A percentile compares a stretch with the other conserved stretches of the same genome.
phyloP scores from a whole-genome alignment of 768 basidiomycete genomes.

The Xerocomellus intermedius region DNA sequence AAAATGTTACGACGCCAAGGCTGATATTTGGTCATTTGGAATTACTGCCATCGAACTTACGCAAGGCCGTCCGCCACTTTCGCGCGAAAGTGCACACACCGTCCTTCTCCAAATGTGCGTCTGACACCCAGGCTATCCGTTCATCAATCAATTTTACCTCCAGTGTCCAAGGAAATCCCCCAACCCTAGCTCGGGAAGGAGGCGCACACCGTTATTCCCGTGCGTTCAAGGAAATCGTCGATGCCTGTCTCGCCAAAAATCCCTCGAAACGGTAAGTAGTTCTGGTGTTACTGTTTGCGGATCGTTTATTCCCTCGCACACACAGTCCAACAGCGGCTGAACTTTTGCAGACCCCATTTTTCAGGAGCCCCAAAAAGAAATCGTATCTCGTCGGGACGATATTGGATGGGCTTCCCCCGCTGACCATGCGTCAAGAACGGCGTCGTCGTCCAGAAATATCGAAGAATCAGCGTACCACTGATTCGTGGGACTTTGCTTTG shows the following conservation, averaged over 20 bases:
- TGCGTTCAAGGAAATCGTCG: conserved; percentile 80
- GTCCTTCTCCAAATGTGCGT: conserved; percentile 74
- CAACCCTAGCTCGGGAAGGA: conserved; percentile 70
- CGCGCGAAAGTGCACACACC: conserved; percentile 67
- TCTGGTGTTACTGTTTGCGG: neutral
- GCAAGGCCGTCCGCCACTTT: conserved; percentile 84
- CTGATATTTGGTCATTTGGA: conserved; percentile 96
- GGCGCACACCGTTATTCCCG: conserved; percentile 76
- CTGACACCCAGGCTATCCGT: neutral
- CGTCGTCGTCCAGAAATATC: conserved; percentile 39
- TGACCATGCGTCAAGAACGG: conserved; percentile 72
- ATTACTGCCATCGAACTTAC: conserved; percentile 92
- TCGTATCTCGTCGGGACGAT: conserved; percentile 75
- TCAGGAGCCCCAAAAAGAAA: conserved; percentile 77
- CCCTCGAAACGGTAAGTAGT: conserved; percentile 62
- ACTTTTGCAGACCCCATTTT: conserved; percentile 76
- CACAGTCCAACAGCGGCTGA: conserved; percentile 72
- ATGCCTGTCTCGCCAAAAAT: conserved; percentile 81
- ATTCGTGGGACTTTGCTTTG: conserved; percentile 76
- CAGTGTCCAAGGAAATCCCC: conserved; percentile 76
- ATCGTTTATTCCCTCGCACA: neutral
- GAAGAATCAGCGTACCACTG: conserved; percentile 50
- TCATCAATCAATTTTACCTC: neutral
- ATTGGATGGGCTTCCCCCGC: conserved; percentile 70
- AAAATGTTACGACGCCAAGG: conserved; percentile 77